Conservation (phyloP, 106 monocot genomes). For the Allium fistulosum region DNA sequence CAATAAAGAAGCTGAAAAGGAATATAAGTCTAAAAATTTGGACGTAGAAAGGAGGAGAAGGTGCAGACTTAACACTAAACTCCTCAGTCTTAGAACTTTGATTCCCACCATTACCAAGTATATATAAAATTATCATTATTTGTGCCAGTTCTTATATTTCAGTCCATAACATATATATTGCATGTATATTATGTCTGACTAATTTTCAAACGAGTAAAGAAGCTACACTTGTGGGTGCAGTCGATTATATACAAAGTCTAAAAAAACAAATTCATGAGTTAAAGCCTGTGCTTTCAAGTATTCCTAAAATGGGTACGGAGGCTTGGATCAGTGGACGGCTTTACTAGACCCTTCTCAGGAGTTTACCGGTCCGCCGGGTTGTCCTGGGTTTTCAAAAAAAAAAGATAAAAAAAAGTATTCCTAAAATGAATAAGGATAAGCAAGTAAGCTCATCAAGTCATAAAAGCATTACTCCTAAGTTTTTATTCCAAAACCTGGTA, state of each 20-base stretch:
- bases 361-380: too few species aligned
- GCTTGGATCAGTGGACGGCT: too few species aligned
- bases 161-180: too few species aligned
- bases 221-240: conserved; percentile 64
- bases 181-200: background rate
- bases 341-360: too few species aligned
- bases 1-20: conserved; percentile 4
- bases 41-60: conserved; percentile 80
- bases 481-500: conserved; percentile 28
- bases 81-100: conserved; percentile 54
- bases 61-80: conserved; percentile 55
- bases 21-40: conserved; percentile 83
- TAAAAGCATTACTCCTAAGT: conserved; percentile 4
- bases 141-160: background rate
- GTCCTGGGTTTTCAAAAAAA: too few species aligned
- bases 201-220: conserved; percentile 84
- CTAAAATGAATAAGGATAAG: conserved; percentile 21
- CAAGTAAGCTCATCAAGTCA: conserved; percentile 22
- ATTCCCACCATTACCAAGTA: conserved; percentile 94
- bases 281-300: conserved; percentile 32
- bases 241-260: conserved; percentile 60
- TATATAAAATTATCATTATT: conserved; percentile 4
- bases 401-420: too few species aligned
- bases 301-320: too few species aligned
- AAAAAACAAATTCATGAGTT: conserved; percentile 42